A percentile compares a stretch with the other conserved stretches of the same genome.
Conservation (phyloP, 768 basidiomycete species). For the Podaxis pistillaris region DNA sequence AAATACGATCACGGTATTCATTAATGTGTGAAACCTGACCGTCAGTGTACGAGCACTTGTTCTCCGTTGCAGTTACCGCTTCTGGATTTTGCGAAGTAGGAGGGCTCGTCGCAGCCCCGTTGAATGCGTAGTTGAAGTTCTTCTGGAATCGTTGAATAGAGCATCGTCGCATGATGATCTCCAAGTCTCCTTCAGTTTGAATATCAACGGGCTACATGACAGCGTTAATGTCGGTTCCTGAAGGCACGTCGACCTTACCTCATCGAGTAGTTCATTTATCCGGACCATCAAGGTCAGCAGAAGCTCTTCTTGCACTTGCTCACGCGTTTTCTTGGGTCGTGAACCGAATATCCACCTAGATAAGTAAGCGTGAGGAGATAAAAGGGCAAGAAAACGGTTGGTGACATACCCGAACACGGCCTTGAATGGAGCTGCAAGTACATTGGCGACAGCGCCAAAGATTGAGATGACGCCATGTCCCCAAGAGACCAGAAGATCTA, state of each 20-base stretch:
- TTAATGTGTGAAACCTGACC: not conserved
- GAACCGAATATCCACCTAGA: not conserved
- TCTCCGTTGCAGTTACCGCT: not conserved
- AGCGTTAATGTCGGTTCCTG: not conserved
- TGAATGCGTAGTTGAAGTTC: not conserved
- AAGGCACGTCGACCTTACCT: not conserved
- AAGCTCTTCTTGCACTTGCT: not conserved
- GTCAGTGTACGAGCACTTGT: not conserved
- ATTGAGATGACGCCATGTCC: not conserved
- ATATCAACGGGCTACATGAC: not conserved
- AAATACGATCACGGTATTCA: not conserved
- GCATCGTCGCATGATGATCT: not conserved
- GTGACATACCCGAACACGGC: not conserved
- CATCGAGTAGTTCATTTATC: not conserved
- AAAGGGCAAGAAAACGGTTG: not conserved
- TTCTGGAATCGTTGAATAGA: not conserved
- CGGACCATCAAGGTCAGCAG: not conserved
- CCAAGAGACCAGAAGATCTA: not conserved
- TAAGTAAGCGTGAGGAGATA: not conserved
- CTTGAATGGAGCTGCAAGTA: not conserved
- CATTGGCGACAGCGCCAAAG: not conserved
- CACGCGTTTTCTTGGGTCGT: not conserved
- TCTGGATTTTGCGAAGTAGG: not conserved
- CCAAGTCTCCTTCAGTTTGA: not conserved
- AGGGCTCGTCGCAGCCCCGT: not conserved